Evolutionary conservation across 192 early-diverging fungal species (phyloP).

Genomic region (Backusella parvicylindrica): DNA sequence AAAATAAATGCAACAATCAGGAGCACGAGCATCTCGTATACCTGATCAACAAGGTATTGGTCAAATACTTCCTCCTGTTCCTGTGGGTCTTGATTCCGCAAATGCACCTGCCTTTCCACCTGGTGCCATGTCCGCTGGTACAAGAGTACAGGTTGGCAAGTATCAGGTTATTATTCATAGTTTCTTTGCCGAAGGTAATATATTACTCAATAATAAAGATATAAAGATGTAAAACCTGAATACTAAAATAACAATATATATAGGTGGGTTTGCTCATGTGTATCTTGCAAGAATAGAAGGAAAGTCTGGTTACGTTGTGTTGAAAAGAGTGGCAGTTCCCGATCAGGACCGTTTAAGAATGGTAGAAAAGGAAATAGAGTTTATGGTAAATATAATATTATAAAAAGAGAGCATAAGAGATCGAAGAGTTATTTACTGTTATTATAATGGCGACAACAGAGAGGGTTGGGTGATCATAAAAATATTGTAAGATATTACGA

Average conservation of each 20-base stretch:
- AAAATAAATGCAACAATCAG: constrained; percentile 2
- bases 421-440: background rate
- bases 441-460: constrained; percentile 29
- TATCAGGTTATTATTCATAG: constrained; percentile 65
- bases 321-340: constrained; percentile 79
- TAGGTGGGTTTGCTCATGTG: constrained; percentile 90
- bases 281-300: constrained; percentile 68
- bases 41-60: constrained; percentile 38
- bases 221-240: background rate
- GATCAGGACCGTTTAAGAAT: constrained; percentile 62
- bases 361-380: constrained; percentile 69
- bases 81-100: constrained; percentile 24
- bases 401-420: background rate
- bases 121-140: constrained; percentile 65
- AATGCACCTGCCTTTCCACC: constrained; percentile 35
- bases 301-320: constrained; percentile 56
- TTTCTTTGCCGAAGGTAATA: constrained; percentile 72
- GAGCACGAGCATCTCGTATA: constrained; percentile 26
- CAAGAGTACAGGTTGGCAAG: constrained; percentile 51
- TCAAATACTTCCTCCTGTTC: constrained; percentile 29
- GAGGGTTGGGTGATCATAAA: constrained; percentile 69
- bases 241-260: background rate
- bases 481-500: constrained; percentile 84
- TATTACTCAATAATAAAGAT: background rate
- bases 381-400: constrained; percentile 57